Conservation (phyloP, 768 basidiomycete species). For the Mycena indigotica region DNA sequence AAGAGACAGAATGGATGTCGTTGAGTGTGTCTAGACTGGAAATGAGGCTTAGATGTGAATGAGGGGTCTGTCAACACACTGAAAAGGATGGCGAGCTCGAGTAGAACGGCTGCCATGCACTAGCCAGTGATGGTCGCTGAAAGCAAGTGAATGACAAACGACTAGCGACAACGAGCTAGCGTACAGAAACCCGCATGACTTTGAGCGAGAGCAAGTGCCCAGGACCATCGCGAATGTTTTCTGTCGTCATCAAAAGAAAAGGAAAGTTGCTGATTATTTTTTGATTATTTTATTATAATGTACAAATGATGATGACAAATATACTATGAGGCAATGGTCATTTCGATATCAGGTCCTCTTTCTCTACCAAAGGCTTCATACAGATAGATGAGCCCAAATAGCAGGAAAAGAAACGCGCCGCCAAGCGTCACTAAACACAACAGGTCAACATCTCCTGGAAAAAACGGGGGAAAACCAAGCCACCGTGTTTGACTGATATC, state of each 20-base stretch:
- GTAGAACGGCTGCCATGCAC: conserved; percentile 86
- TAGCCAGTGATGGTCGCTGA: conserved; percentile 74
- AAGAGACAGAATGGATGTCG: conserved; percentile 73
- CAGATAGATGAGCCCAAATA: conserved; percentile 68
- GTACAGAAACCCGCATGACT: conserved; percentile 86
- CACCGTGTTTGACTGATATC: conserved; percentile 93
- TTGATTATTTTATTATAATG: no score
- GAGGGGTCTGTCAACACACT: conserved; percentile 36
- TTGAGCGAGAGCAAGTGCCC: conserved; percentile 76
- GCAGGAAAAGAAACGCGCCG: conserved; percentile 65
- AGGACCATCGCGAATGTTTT: conserved; percentile 47
- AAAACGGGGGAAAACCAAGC: conserved; percentile 31
- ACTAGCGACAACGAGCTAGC: conserved; percentile 27
- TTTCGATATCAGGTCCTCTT: conserved; percentile 22
- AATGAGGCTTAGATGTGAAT: conserved; percentile 3
- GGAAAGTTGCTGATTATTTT: neutral
- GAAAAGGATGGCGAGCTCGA: conserved; percentile 82
- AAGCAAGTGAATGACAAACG: conserved; percentile 5
- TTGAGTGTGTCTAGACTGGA: conserved; percentile 68
- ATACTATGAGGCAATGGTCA: conserved; percentile 5
- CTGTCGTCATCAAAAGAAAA: conserved; percentile 10
- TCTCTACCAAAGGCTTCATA: conserved; percentile 45
- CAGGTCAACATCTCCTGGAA: neutral
- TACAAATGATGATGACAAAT: no score
- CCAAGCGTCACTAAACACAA: conserved; percentile 59